phyloP scores from a whole-genome alignment of 805 yeast genomes.

The Saturnispora kantuleensis region DNA sequence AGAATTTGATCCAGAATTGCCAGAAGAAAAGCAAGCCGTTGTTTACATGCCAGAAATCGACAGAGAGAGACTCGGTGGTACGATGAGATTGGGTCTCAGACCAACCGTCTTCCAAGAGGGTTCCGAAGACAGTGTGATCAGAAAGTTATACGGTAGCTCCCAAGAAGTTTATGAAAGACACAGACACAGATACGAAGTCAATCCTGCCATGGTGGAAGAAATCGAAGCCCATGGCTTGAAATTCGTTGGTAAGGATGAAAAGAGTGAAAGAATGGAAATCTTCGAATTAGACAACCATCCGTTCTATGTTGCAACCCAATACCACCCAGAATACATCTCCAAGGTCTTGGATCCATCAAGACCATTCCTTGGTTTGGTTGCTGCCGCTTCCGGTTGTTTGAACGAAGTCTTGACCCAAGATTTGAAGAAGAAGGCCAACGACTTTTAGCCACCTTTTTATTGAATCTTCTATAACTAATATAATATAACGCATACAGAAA shows the following conservation, averaged over 20 bases:
- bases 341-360: conserved; percentile 94
- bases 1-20: conserved; percentile 63
- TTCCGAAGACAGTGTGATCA: conserved; percentile 51
- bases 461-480: background rate
- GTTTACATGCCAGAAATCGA: conserved; percentile 98
- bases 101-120: conserved; percentile 69
- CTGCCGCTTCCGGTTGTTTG: conserved; percentile 83
- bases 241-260: conserved; percentile 91
- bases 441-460: conserved; percentile 18
- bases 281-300: conserved; percentile 81
- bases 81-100: conserved; percentile 96
- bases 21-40: conserved; percentile 62
- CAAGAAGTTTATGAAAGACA: conserved; percentile 81
- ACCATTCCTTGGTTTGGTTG: conserved; percentile 93
- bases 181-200: conserved; percentile 96
- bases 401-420: conserved; percentile 47
- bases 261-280: conserved; percentile 87
- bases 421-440: conserved; percentile 22
- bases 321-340: conserved; percentile 96
- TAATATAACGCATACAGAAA: background rate
- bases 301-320: conserved; percentile 90
- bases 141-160: conserved; percentile 67
- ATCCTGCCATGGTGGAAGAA: conserved; percentile 64
- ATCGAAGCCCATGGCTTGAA: conserved; percentile 73
- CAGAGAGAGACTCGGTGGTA: conserved; percentile 93